These are phyloP conservation scores for Actinomucor elegans DNA, from an alignment of 371 early-diverging fungal genomes.

Conservation along the genomic window DNA sequence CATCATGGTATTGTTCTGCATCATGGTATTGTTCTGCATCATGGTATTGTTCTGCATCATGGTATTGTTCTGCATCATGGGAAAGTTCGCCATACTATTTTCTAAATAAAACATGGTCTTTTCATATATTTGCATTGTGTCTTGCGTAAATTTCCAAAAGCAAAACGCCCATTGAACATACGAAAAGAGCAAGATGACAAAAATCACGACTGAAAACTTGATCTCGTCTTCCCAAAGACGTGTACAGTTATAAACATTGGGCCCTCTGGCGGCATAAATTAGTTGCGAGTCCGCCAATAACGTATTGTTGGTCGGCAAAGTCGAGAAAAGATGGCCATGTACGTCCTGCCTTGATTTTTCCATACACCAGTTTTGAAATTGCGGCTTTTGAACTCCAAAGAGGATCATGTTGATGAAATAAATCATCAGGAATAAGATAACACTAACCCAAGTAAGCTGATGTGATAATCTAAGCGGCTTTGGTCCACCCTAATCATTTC, in stretches of 20 bases:
- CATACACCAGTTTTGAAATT: slow-evolving; percentile 32
- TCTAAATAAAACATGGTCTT: neutral
- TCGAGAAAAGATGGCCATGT: neutral
- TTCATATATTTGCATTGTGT: neutral
- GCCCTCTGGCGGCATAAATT: slow-evolving; percentile 1
- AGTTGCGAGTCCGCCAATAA: neutral
- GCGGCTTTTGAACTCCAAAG: slow-evolving; percentile 29
- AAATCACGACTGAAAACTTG: slow-evolving; percentile 17
- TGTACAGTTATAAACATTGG: slow-evolving; percentile 22
- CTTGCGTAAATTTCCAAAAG: slow-evolving; percentile 17
- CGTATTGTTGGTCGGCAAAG: slow-evolving; percentile 11
- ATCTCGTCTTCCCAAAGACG: slow-evolving; percentile 26
- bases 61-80: neutral
- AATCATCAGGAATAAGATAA: slow-evolving; percentile 12
- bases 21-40: neutral
- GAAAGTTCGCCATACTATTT: neutral
- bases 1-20: neutral
- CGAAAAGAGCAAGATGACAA: slow-evolving; percentile 15
- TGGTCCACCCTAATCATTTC: slow-evolving; percentile 9
- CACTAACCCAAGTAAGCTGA: slow-evolving; percentile 17
- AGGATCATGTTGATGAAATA: slow-evolving; percentile 16
- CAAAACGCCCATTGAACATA: slow-evolving; percentile 28
- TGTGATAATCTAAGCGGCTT: slow-evolving; percentile 15
- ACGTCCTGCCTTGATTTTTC: slow-evolving; percentile 12
- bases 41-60: neutral